phyloP scores from a whole-genome alignment of 2,329 filamentous ascomycete genomes.

The Cladophialophora carrionii region DNA sequence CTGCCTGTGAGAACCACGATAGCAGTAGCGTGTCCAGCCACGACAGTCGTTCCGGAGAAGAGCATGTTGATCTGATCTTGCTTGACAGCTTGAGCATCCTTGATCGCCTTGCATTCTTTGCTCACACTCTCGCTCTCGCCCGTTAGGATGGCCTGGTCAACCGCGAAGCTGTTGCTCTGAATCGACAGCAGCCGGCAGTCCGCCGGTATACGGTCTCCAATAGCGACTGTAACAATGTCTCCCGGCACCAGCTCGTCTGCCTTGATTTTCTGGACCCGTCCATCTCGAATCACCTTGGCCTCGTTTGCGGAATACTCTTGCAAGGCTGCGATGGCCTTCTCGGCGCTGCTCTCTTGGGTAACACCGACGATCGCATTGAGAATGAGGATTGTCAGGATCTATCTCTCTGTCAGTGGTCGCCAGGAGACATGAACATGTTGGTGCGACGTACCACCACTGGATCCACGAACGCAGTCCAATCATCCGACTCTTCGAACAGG shows the following conservation, averaged over 20 bases:
- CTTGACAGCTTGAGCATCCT: conserved; percentile 84
- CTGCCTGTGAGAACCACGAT: conserved; percentile 87
- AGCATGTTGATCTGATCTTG: conserved; percentile 98
- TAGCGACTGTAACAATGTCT: conserved; percentile 82
- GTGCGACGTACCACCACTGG: conserved; percentile 76
- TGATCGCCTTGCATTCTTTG: conserved; percentile 73
- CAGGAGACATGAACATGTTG: not conserved
- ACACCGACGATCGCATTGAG: conserved; percentile 97
- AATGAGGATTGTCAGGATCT: conserved; percentile 96
- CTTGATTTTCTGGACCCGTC: conserved; percentile 78
- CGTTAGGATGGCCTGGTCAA: conserved; percentile 96
- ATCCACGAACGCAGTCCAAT: conserved; percentile 97
- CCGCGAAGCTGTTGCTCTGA: conserved; percentile 94
- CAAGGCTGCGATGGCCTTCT: conserved; percentile 95
- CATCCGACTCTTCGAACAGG: conserved; percentile 87
- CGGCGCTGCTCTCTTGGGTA: conserved; percentile 96
- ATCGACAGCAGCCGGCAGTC: conserved; percentile 89
- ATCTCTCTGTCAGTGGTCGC: conserved; percentile 12
- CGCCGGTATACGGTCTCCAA: conserved; percentile 91
- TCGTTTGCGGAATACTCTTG: conserved; percentile 99
- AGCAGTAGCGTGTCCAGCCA: conserved; percentile 88
- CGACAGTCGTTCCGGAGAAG: conserved; percentile 97
- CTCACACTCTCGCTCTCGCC: conserved; percentile 96
- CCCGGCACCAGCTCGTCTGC: conserved; percentile 97
- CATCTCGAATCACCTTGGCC: conserved; percentile 88